Conservation (phyloP, 2,329 filamentous ascomycete species). For the Claviceps cyperi region DNA sequence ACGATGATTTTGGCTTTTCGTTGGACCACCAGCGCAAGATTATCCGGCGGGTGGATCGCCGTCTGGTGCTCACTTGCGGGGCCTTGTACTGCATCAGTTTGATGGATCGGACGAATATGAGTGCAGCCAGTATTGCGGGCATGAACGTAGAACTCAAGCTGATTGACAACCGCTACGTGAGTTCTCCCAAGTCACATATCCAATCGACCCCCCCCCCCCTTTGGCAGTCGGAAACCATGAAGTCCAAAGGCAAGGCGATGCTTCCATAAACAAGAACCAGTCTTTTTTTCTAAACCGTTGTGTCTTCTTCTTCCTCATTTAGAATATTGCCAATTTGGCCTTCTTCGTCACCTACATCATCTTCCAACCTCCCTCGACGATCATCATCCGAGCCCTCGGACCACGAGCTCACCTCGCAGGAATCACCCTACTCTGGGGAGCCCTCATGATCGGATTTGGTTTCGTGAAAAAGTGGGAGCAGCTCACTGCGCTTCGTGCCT, state of each 20-base stretch:
- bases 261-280: too few species aligned
- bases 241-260: too few species aligned
- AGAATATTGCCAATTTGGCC: conserved; percentile 53
- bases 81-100: conserved; percentile 60
- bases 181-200: conserved; percentile 6
- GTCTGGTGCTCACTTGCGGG: conserved; percentile 46
- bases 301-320: not conserved
- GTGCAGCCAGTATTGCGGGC: conserved; percentile 57
- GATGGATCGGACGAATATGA: conserved; percentile 68
- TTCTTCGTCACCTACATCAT: conserved; percentile 63
- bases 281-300: too few species aligned
- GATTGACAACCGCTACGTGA: conserved; percentile 30
- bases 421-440: conserved; percentile 46
- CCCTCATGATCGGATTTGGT: conserved; percentile 51
- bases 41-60: conserved; percentile 52
- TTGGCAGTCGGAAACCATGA: too few species aligned
- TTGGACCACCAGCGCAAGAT: conserved; percentile 52
- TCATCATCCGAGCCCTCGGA: conserved; percentile 53
- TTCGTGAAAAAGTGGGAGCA: conserved; percentile 39
- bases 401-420: conserved; percentile 39
- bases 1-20: conserved; percentile 33
- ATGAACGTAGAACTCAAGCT: conserved; percentile 35
- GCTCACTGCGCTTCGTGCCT: conserved; percentile 38
- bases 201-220: too few species aligned
- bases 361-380: conserved; percentile 57